Base-by-base conservation (phyloP, 495 filamentous ascomycete species). In the Margaritispora aquatica region DNA sequence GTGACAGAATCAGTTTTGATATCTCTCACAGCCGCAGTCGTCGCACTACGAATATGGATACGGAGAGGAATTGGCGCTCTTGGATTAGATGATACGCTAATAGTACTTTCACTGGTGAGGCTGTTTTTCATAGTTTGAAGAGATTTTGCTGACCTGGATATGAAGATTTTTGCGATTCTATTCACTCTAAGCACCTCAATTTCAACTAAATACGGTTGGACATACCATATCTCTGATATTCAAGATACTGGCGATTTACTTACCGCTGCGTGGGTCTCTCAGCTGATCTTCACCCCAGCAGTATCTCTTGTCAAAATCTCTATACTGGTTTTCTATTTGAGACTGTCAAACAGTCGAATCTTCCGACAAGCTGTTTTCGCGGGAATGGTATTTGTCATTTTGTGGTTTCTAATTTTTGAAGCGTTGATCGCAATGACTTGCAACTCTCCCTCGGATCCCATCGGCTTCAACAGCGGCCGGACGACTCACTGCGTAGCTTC, bases 251-350 rank as follows among this genome's bases (percentile, higher is more conserved):
- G n/a, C 0, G 7, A 22, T 10, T 23, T 58, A 10, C 55, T 58
- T n/a, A 36, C 22, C 11, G 10, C 10, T n/a, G 48, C 55, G 24
- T 63, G 48, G 47, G 10, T 58, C 17, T 34, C 48, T 9, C 49
- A 63, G 36, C 26, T 63, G 0, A 38, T 63, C 13, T 63, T 63
- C 44, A 63, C 60, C 13, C n/a, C 55, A 2, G 17, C 55, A n/a
- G 55, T 53, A 24, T 58, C 60, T 0, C 41, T 58, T 2, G 55
- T 51, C 26, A 63, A 63, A 21, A 22, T 55, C 2, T 63, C 60
- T 1, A 58, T 63, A 36, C 60, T 63, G 20, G 11, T 63, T 7
- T 63, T 63, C 55, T 63, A 63, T 36, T 51, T 63, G 1, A 48
- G 60, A 20, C 23, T 63, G 26, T 51, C 55, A 9, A 26, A 21